These are phyloP conservation scores for Crepidotus variabilis DNA, from an alignment of 768 basidiomycete species.

Conservation along the genomic window DNA sequence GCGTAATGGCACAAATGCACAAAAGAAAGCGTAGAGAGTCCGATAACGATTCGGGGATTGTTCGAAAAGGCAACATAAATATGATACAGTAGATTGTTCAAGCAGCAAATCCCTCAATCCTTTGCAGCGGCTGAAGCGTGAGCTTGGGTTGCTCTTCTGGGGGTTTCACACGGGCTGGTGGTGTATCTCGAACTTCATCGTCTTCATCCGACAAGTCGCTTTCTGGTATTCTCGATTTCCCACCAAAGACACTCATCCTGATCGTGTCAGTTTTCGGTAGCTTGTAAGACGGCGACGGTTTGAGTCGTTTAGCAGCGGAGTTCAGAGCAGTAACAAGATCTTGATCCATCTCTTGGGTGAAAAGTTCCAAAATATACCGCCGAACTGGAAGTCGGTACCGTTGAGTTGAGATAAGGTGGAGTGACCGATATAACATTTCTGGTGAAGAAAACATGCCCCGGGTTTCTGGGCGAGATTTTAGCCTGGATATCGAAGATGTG, in stretches of 20 bases:
- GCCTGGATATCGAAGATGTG: conserved; percentile 36
- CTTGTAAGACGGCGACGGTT: conserved; percentile 33
- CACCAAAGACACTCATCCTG: conserved; percentile 64
- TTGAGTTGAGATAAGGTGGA: conserved; percentile 85
- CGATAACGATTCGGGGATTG: too few species aligned
- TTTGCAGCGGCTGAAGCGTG: conserved; percentile 53
- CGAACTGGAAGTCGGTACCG: conserved; percentile 91
- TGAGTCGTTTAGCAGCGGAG: conserved; percentile 48
- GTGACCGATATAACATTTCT: conserved; percentile 75
- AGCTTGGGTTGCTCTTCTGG: conserved; percentile 50
- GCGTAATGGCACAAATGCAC: too few species aligned
- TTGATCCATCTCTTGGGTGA: conserved; percentile 75
- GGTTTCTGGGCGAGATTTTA: conserved; percentile 77
- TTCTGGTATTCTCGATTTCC: conserved; percentile 49
- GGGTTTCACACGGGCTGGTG: conserved; percentile 31
- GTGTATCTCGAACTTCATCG: conserved; percentile 46
- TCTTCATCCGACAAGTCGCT: conserved; percentile 55
- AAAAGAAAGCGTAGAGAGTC: too few species aligned
- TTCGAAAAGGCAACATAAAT: too few species aligned
- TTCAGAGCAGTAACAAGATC: conserved; percentile 53
- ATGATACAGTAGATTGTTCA: conserved; percentile 8
- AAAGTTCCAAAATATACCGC: conserved; percentile 89
- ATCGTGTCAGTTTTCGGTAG: conserved; percentile 37
- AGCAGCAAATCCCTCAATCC: conserved; percentile 55
- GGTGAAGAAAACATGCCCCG: conserved; percentile 74